These are phyloP conservation scores for Shiraia sp. DNA, from an alignment of 2,329 filamentous ascomycete species.

Conservation along the genomic window DNA sequence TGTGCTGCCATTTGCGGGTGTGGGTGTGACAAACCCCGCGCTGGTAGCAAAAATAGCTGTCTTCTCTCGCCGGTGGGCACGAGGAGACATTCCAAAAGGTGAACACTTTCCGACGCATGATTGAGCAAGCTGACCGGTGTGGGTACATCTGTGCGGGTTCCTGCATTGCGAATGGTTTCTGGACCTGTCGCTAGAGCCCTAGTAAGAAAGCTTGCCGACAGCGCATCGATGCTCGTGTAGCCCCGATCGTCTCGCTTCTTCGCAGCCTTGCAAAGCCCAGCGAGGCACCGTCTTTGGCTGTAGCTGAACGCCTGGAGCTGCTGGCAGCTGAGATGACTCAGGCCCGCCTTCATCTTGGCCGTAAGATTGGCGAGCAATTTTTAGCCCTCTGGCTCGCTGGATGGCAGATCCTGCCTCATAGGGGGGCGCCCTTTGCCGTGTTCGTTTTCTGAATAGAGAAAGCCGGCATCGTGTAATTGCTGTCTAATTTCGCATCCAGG, in stretches of 20 bases:
- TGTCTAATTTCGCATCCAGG: conserved; percentile 20
- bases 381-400: no score
- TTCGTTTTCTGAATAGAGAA: neutral
- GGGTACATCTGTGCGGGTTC: conserved; percentile 23
- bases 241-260: neutral
- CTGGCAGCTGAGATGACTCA: conserved; percentile 4
- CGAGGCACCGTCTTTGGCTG: neutral
- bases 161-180: conserved; percentile 25
- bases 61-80: conserved; percentile 8
- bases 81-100: no score
- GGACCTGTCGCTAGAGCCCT: conserved; percentile 16
- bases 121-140: conserved; percentile 2
- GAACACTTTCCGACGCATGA: neutral
- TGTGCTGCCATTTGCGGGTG: no score
- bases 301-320: conserved; percentile 4
- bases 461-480: neutral
- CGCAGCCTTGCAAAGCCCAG: neutral
- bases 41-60: conserved; percentile 14
- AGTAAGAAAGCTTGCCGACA: conserved; percentile 11
- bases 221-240: conserved; percentile 2
- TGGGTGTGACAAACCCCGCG: no score
- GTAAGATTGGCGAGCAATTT: no score
- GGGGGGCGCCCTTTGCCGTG: neutral
- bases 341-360: no score
- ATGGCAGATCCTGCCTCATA: conserved; percentile 1